These are phyloP conservation scores for Solanum chilense DNA, from an alignment of 257 asterid genomes.

Conservation along the genomic window DNA sequence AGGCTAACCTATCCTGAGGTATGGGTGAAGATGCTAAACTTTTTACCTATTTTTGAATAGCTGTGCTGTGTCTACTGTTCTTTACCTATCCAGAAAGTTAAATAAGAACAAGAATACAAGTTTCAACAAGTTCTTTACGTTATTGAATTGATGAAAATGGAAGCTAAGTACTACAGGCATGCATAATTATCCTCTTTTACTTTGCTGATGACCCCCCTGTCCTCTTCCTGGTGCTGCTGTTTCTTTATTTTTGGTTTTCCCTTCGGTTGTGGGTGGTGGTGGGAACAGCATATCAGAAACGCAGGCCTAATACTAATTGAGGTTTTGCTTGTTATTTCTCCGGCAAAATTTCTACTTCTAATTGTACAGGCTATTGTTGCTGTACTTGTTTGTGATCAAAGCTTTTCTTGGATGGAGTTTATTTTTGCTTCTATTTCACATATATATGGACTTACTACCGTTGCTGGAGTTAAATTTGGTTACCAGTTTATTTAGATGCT, in stretches of 20 bases:
- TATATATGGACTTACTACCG: background rate
- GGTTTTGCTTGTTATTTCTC: background rate
- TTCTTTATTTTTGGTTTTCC: background rate
- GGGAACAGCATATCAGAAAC: background rate
- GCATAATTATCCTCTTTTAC: background rate
- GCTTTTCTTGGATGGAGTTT: background rate
- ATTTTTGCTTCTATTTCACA: background rate
- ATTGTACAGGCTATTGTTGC: background rate
- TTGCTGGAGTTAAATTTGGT: background rate
- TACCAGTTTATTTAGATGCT: background rate
- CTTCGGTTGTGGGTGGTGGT: background rate
- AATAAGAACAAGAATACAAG: background rate
- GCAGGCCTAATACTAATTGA: background rate
- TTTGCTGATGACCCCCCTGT: background rate
- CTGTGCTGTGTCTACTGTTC: background rate
- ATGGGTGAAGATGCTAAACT: background rate
- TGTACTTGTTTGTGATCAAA: background rate
- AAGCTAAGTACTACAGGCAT: background rate
- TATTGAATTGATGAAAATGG: background rate
- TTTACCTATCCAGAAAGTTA: background rate
- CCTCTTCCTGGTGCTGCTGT: background rate
- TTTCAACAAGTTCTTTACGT: background rate
- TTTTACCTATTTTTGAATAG: background rate
- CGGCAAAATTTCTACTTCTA: background rate
- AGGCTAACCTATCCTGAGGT: conserved; percentile 96